Percentiles rank a stretch among this genome's conserved stretches.
Conservation (phyloP, 83 land plant genomes). For the Picea mariana region DNA sequence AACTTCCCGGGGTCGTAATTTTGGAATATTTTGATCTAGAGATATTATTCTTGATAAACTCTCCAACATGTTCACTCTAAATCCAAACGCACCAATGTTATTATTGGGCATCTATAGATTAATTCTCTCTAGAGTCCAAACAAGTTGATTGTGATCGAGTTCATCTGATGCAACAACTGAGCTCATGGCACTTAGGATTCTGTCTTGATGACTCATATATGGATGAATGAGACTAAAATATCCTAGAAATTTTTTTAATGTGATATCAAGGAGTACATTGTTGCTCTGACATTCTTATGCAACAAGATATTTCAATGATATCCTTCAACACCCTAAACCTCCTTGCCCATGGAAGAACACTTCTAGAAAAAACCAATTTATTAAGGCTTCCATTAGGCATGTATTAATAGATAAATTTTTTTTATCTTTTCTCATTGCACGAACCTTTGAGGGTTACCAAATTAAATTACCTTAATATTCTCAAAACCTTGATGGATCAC, state of each 20-base stretch:
- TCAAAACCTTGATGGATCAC: too few relatives aligned
- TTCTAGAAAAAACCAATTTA: not conserved
- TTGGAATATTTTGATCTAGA: not conserved
- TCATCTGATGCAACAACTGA: not conserved
- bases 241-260: slow-evolving; percentile 13
- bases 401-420: too few relatives aligned
- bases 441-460: too few relatives aligned
- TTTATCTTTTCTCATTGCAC: too few relatives aligned
- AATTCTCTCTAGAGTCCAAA: not conserved
- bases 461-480: too few relatives aligned
- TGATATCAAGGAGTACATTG: too few relatives aligned
- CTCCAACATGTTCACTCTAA: slow-evolving; percentile 18
- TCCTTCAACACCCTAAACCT: slow-evolving; percentile 21
- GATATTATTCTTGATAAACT: slow-evolving; percentile 9
- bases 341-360: slow-evolving; percentile 25
- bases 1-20: too few relatives aligned
- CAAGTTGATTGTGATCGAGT: not conserved
- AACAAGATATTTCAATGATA: not conserved
- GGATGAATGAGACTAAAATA: slow-evolving; percentile 23
- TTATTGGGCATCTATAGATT: not conserved
- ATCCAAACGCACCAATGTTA: slow-evolving; percentile 16
- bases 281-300: too few relatives aligned
- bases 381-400: too few relatives aligned
- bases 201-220: not conserved
- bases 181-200: not conserved